Evolutionary conservation across 306 rosid species (phyloP).

Genomic region (Citrullus colocynthis): DNA sequence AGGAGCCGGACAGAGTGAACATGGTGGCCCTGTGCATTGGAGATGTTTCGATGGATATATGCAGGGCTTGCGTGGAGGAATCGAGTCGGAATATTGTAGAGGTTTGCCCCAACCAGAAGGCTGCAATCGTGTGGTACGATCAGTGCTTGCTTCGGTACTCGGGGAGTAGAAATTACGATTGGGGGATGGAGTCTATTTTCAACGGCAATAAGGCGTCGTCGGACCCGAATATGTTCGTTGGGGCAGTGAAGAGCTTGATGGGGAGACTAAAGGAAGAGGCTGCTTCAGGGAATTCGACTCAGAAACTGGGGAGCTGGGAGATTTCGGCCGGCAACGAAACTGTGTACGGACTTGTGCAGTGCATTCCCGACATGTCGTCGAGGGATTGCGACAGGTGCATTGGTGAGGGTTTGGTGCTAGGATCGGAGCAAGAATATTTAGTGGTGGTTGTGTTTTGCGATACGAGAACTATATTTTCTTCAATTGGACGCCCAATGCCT

Average conservation of each 20-base stretch:
- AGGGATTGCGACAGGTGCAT: not conserved
- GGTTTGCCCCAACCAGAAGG: not conserved
- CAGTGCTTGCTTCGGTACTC: not conserved
- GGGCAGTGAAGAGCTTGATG: not conserved
- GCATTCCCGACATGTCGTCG: slow-evolving; percentile 7
- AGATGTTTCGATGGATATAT: not conserved
- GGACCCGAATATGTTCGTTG: not conserved
- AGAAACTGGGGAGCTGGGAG: not conserved
- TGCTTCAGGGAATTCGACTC: not conserved
- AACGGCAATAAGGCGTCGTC: not conserved
- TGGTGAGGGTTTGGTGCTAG: not conserved
- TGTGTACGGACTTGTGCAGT: not conserved
- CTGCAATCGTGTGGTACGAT: not conserved
- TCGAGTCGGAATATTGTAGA: not conserved
- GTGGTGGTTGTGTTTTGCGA: slow-evolving; percentile 2
- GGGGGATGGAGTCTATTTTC: not conserved
- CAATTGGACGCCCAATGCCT: not conserved
- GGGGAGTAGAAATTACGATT: no score
- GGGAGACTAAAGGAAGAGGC: not conserved
- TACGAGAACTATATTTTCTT: not conserved
- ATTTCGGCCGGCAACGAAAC: not conserved
- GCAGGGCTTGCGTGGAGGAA: slow-evolving; percentile 6
- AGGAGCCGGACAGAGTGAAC: slow-evolving; percentile 7
- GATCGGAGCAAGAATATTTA: not conserved
- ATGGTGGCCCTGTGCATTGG: slow-evolving; percentile 21